Evolutionary conservation across 2,329 filamentous ascomycete species (phyloP), one percentile per base, ranked within the genome.

Genomic region (Aureobasidium namibiae): DNA sequence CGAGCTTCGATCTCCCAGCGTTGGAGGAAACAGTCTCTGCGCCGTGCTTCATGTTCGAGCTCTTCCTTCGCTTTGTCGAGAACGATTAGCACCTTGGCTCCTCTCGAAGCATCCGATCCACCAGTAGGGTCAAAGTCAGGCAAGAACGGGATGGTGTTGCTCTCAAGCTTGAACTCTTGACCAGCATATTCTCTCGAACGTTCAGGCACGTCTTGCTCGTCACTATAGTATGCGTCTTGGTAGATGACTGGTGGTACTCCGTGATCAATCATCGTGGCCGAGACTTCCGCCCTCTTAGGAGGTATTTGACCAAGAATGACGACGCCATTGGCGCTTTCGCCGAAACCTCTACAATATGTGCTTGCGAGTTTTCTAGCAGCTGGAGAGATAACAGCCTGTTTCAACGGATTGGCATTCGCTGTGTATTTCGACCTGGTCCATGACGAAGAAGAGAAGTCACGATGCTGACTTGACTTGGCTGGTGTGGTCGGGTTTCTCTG

Each of bases 181-280:
- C 92, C 92, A 7, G 89, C 92, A 73, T 96, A 97, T 72, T 96
- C 90, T 56, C 90, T 81, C 33, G 80, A 73, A 56, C 87, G 82
- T 39, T 86, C 80, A 13, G 92, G 91, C 0, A 96, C 88, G 72
- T 97, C 94, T 53, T 79, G 80, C 62, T 95, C 90, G 29, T 89
- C 80, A 65, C 91, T 89, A 69, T 96, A 97, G 67, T 87, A 92
- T 0, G 92, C 86, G 68, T 91, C 86, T 70, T 91, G 89, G 63
- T 96, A 95, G 50, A 96, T 81, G 14, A 88, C 80, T 60, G 86
- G 78, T 0, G 88, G 87, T 9, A 85, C 73, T 13, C 79, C 79
- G 60, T 78, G 72, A n/a, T 77, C 69, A 64, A 78, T 72, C 70
- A 90, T 79, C 0, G 84, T 87, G 1, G 75, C 74, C 2, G 75